Evolutionary conservation across 1,284 basidiomycete genomes (phyloP), one percentile per base, ranked within the genome.

Genomic region (Apiotrichum akiyoshidainum): DNA sequence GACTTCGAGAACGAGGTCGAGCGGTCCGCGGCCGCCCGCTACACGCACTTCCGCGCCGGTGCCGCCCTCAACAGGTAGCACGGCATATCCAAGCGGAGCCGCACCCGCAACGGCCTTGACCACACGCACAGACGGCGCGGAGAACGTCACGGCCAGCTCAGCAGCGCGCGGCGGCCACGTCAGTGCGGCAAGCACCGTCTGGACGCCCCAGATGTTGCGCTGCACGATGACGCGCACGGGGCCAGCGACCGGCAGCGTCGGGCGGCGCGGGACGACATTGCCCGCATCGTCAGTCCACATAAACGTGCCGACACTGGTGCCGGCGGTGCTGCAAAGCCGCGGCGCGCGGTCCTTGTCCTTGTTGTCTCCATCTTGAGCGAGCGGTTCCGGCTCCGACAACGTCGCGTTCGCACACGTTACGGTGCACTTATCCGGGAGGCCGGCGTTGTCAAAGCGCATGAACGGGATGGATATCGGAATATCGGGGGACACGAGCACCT

Each of bases 381-480:
- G 12, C 17, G 45, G 33, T 19, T 5, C 19, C 4, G 14, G 33
- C 5, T 22, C 33, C 13, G 5, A 5, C 26, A 60, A 55, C 1
- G 42, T 39, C 3, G 58, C 58, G 7, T 46, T 22, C 5, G 54
- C 53, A 31, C 61, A 63, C 11, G 34, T 19, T 16, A 63, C 53
- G 5, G 54, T 37, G 6, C 42, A 55, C 17, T 49, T 31, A 11
- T 41, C 19, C 6, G 61, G 61, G 16, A 63, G 46, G 0, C 50
- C 33, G 9, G 54, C n/a, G 22, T 61, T 58, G 12, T 65, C 61
- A 19, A 68, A 51, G 12, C 58, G 59, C 37, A 73, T 44, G 46
- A 70, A 66, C 5, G 72, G 72, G 33, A 75, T 63, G 5, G 52
- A 34, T 12, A 69, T 45, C 2, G 66, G 65, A 9, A 65, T 49